Evolutionary conservation across 305 asterid genomes (phyloP), one percentile per base, ranked within the genome.

Genomic region (Solanum hybrid): DNA sequence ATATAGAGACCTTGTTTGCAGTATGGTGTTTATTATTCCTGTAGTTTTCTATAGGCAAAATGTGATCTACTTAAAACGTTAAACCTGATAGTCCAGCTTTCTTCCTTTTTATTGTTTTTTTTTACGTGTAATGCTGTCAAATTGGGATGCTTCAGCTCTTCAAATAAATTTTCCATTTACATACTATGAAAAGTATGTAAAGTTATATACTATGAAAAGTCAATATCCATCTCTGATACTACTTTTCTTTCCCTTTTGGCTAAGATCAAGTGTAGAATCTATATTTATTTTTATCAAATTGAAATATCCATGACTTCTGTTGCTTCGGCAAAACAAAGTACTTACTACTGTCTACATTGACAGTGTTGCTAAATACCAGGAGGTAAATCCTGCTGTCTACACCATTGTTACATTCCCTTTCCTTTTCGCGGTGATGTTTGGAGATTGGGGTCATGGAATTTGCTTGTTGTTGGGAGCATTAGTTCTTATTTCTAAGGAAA

Each of bases 361-460:
- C 99, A 98, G 99, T 85, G 96, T 97, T 89, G 98, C 99, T 85
- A 96, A 95, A 91, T 98, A 98, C 90, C 98, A 97, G 95, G 99
- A 98, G 94, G 98, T 97, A 82, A 98, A 98, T 90, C 99, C 99
- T 91, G 98, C 99, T 29, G 98, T 98, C 90, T 98, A 95, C 94
- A 92, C 99, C 9, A 91, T 96, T 79, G 87, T 98, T 90, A 97
- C 99, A 76, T 98, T 97, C 95, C 99, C 99, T 11, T 98, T 98
- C 93, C 98, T 98, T 92, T 98, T 98, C 89, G 99, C 99, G 82
- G 98, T 98, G 93, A 98, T 98, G 99, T 98, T 98, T 92, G 99
- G 99, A 79, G 99, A 98, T 91, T 97, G 99, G 99, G 99, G 99
- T 89, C 99, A 98, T 93, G 99, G 99, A 88, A 92, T 96, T 90